Base-by-base conservation (phyloP, 495 filamentous ascomycete genomes). In the Aspergillus ostianus region DNA sequence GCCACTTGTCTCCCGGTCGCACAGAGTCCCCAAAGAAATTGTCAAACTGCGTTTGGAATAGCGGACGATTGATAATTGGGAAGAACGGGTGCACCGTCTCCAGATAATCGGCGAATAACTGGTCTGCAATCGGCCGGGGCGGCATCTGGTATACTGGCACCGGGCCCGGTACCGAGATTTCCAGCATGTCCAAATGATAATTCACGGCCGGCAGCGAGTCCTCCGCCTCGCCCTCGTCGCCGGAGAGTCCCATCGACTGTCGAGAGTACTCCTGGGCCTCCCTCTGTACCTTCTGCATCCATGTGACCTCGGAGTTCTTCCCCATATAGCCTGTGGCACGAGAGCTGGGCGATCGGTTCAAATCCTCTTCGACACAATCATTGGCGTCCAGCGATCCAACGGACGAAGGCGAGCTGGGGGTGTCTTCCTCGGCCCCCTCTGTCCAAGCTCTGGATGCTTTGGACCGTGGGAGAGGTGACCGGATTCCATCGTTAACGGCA, bases 231-330 rank as follows among this genome's bases (percentile, higher is more conserved):
- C 2, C 18, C 8, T 19, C 8, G n/a, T 19, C n/a, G 2, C 15
- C n/a, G n/a, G 13, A 6, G 47, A 17, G 26, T 10, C 52, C 51
- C 13, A 21, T 47, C 19, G 21, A 47, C 45, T 3, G 55, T 20
- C 23, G 29, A 17, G 21, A 49, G 46, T 47, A 47, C n/a, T 47
- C 20, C 8, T 17, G n/a, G 10, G 46, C 58, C 45, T 73, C 67
- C 45, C 51, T 27, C 44, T 71, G 62, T 0, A 75, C 57, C 20
- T 68, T 67, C 63, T 81, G 80, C 55, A 86, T 76, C 85, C 86
- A 88, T n/a, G 73, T 72, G n/a, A 87, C 71, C 50, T 85, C 83
- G 2, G 84, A 87, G 53, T 77, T 82, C 56, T 84, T 85, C 20
- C 85, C 85, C 56, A 86, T 69, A 59, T 77, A 86, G 0, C 85